Evolutionary conservation across 176 grass and related monocot genomes (phyloP).

Genomic region (Avena eriantha): DNA sequence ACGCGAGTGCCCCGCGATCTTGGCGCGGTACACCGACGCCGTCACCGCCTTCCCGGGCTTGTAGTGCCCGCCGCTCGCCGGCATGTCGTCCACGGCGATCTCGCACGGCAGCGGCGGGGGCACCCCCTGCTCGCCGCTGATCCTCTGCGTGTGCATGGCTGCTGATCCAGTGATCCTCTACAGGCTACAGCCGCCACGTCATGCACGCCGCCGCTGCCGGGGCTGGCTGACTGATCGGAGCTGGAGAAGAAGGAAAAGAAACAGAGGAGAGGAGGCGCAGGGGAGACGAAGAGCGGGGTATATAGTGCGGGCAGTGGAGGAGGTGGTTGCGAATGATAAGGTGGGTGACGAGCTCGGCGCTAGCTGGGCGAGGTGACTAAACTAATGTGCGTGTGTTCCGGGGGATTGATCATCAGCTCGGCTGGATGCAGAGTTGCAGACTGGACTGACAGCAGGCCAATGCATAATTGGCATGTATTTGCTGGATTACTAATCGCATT

Average conservation of each 20-base stretch:
- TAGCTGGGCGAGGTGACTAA: background rate
- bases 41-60: constrained; percentile 59
- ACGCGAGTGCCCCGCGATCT: constrained; percentile 78
- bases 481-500: constrained; percentile 7
- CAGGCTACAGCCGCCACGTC: background rate
- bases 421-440: constrained; percentile 14
- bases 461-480: constrained; percentile 44
- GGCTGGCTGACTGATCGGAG: background rate
- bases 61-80: constrained; percentile 2
- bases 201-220: background rate
- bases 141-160: constrained; percentile 40
- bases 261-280: constrained; percentile 29
- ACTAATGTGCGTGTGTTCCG: constrained; percentile 23
- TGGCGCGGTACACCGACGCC: constrained; percentile 81
- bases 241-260: background rate
- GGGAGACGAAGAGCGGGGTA: constrained; percentile 29
- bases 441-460: constrained; percentile 16
- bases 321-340: constrained; percentile 38
- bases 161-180: background rate
- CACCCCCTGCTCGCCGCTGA: constrained; percentile 27
- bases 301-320: constrained; percentile 12
- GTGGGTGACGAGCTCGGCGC: constrained; percentile 25
- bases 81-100: constrained; percentile 44
- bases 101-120: constrained; percentile 1
- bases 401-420: background rate